These are phyloP conservation scores for Plasmodium gaboni DNA, from an alignment of 169 alveolate genomes.

Conservation along the genomic window DNA sequence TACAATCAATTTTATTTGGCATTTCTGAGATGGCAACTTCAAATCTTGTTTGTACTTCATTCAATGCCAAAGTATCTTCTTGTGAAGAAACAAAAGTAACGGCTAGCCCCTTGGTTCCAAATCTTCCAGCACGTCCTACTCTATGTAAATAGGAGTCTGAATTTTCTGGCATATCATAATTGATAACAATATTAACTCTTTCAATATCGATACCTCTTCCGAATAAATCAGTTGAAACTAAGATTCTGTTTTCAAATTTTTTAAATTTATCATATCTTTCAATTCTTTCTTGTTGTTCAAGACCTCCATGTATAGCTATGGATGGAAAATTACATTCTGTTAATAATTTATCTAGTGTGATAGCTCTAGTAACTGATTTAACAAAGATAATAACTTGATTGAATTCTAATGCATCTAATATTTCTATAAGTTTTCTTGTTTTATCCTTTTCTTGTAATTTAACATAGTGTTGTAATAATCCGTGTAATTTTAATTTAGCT, in stretches of 20 bases:
- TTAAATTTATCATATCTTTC: slow-evolving; percentile 96
- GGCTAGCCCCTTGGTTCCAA: slow-evolving; percentile 99
- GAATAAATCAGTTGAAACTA: slow-evolving; percentile 99
- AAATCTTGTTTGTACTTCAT: slow-evolving; percentile 97
- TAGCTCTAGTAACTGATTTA: slow-evolving; percentile 95
- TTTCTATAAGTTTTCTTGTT: slow-evolving; percentile 96
- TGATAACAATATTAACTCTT: slow-evolving; percentile 99
- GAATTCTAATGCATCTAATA: slow-evolving; percentile 97
- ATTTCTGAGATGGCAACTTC: slow-evolving; percentile 97
- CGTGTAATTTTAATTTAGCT: slow-evolving; percentile 98
- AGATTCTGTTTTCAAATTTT: slow-evolving; percentile 97
- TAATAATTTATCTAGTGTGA: slow-evolving; percentile 95
- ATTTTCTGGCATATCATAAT: slow-evolving; percentile 98
- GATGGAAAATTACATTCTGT: slow-evolving; percentile 99
- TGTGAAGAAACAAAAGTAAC: slow-evolving; percentile 96
- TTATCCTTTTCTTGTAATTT: slow-evolving; percentile 98
- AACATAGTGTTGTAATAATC: slow-evolving; percentile 98
- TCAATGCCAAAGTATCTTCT: slow-evolving; percentile 95
- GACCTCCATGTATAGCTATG: slow-evolving; percentile 97
- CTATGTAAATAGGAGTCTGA: slow-evolving; percentile 92
- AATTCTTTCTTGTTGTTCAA: slow-evolving; percentile 92
- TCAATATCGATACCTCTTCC: slow-evolving; percentile 99
- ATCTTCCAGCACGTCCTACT: slow-evolving; percentile 99
- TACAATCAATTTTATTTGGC: slow-evolving; percentile 95
- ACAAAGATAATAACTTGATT: slow-evolving; percentile 99